phyloP scores from a whole-genome alignment of 2,329 filamentous ascomycete species.

The Pyricularia sp. region DNA sequence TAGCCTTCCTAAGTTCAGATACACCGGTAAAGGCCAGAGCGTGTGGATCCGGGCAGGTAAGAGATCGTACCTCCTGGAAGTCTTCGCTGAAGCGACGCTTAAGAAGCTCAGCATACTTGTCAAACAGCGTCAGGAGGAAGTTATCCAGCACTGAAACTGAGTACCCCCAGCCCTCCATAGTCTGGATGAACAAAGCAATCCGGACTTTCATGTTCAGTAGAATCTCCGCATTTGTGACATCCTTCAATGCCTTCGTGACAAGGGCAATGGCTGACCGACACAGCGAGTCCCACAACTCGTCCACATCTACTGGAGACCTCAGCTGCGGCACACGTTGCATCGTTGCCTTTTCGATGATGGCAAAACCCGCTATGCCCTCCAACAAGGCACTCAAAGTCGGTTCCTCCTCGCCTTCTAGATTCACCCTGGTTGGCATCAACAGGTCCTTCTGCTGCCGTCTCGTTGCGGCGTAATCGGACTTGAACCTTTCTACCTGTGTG shows the following conservation, averaged over 20 bases:
- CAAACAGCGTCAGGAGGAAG: slow-evolving; percentile 78
- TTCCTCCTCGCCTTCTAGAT: slow-evolving; percentile 70
- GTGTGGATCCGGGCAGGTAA: neutral
- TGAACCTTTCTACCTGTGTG: slow-evolving; percentile 83
- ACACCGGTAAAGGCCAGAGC: neutral
- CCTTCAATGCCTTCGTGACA: slow-evolving; percentile 64
- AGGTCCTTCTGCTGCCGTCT: slow-evolving; percentile 85
- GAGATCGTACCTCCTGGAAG: slow-evolving; percentile 54
- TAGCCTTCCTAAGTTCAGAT: neutral
- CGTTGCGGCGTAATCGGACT: slow-evolving; percentile 82
- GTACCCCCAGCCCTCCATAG: slow-evolving; percentile 96
- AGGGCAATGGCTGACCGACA: slow-evolving; percentile 75
- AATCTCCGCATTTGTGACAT: slow-evolving; percentile 77
- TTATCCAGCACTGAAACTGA: slow-evolving; percentile 68
- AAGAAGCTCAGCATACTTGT: slow-evolving; percentile 84
- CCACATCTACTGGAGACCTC: slow-evolving; percentile 76
- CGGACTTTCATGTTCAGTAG: slow-evolving; percentile 91
- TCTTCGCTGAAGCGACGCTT: slow-evolving; percentile 89
- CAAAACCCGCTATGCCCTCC: slow-evolving; percentile 90
- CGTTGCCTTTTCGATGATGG: slow-evolving; percentile 89
- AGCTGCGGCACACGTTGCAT: slow-evolving; percentile 78
- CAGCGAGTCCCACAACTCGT: slow-evolving; percentile 98
- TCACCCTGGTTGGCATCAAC: slow-evolving; percentile 63
- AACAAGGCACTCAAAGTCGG: slow-evolving; percentile 77
- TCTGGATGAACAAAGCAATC: slow-evolving; percentile 89